Evolutionary conservation across 164 flowering plant species (phyloP), one percentile per base, ranked within the genome.

Genomic region (Nymphaea thermarum): DNA sequence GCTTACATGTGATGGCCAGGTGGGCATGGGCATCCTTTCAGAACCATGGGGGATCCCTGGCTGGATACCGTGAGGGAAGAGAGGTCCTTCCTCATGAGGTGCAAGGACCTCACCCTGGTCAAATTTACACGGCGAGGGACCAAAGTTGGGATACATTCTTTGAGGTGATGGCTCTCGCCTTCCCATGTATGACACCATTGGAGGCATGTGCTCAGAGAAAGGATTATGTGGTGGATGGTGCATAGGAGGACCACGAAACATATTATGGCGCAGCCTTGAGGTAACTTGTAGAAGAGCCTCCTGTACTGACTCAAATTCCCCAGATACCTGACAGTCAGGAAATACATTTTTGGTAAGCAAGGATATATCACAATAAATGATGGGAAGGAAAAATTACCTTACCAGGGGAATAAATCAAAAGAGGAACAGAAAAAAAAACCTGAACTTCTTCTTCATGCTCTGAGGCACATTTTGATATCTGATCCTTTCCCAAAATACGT

Each of bases 201-300:
- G 88, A 18, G 84, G 85, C 44, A 65, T 78, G 70, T 77, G 89
- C 70, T 89, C 96, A 18, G 79, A 66, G 71, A 84, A 88, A 4
- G 78, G 75, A 71, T 83, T 82, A 81, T 77, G 82, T 17, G 36
- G 64, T 60, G 84, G 61, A 64, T 82, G 81, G 73, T 77, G 80
- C 70, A 78, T 76, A 12, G 76, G 65, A 12, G 88, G 75, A 68
- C 86, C 94, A 57, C 89, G 88, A 73, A 90, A 88, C 72, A 79
- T 83, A 79, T 87, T 87, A 62, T 84, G 75, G 65, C 74, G 81
- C 77, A 91, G 71, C 77, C 93, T 84, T 43, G 81, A 51, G 4
- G 96, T 90, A 81, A 94, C 87, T 74, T 88, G 98, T 77, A 91
- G 63, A 51, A 94, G 86, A 70, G 96, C 99, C 67, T 91, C 96